phyloP scores from a whole-genome alignment of 768 basidiomycete species.

The Rhodotorula graminis region DNA sequence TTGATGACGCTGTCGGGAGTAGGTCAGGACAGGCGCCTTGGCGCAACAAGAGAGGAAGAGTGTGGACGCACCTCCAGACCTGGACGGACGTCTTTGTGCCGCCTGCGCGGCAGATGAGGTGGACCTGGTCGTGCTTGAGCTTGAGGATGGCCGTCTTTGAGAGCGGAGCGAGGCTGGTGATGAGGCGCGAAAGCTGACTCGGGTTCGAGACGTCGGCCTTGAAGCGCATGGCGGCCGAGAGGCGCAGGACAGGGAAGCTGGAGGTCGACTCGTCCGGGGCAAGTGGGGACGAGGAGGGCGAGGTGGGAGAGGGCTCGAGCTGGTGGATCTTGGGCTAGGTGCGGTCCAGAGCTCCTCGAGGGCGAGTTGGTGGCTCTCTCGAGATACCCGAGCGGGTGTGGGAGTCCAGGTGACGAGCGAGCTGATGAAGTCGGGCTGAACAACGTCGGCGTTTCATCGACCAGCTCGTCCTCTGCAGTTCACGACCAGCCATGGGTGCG shows the following conservation, averaged over 20 bases:
- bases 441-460: too few relatives aligned
- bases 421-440: too few relatives aligned
- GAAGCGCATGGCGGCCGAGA: slow-evolving; percentile 22
- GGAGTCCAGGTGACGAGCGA: too few relatives aligned
- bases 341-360: too few relatives aligned
- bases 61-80: slow-evolving; percentile 64
- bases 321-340: too few relatives aligned
- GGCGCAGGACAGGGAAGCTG: neutral
- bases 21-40: too few relatives aligned
- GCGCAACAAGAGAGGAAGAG: neutral
- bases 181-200: slow-evolving; percentile 15
- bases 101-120: slow-evolving; percentile 76
- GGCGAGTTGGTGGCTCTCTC: too few relatives aligned
- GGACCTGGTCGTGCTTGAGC: slow-evolving; percentile 49
- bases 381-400: too few relatives aligned
- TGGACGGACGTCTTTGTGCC: slow-evolving; percentile 77
- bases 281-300: neutral
- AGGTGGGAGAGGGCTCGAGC: too few relatives aligned
- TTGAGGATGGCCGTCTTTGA: slow-evolving; percentile 35
- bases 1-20: slow-evolving; percentile 36
- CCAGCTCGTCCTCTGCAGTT: too few relatives aligned
- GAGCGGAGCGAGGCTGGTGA: slow-evolving; percentile 32
- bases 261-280: neutral
- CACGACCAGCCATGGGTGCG: neutral
- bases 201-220: slow-evolving; percentile 26